Conservation (phyloP, 148 eudicot genomes). For the Camellia lanceoleosa region DNA sequence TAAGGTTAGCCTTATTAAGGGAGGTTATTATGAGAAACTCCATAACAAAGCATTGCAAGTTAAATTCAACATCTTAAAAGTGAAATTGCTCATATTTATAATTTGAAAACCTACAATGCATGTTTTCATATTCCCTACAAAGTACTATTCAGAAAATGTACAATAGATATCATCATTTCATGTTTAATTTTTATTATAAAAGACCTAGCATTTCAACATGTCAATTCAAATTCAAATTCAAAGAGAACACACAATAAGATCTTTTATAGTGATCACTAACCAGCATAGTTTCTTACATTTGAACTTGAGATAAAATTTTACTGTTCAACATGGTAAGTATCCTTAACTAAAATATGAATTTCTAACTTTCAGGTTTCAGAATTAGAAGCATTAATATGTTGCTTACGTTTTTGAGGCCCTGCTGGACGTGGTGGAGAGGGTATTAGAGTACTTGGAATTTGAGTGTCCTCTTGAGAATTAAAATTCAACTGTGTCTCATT, state of each 20-base stretch:
- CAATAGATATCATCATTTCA: too few relatives aligned
- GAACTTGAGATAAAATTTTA: not conserved
- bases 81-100: not conserved
- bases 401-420: conserved; percentile 50
- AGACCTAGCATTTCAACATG: too few relatives aligned
- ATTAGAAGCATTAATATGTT: conserved; percentile 4
- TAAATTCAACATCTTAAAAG: not conserved
- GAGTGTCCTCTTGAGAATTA: conserved; percentile 41
- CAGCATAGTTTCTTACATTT: not conserved
- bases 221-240: too few relatives aligned
- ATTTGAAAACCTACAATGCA: not conserved
- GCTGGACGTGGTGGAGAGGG: conserved; percentile 64
- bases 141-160: not conserved
- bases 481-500: conserved; percentile 56
- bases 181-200: too few relatives aligned
- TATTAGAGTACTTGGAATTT: conserved; percentile 41
- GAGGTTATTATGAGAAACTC: not conserved
- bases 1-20: not conserved
- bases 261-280: not conserved
- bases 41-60: not conserved
- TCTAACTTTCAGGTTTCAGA: conserved; percentile 5
- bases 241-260: too few relatives aligned
- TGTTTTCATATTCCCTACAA: not conserved
- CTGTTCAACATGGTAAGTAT: not conserved
- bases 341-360: not conserved